phyloP scores from a whole-genome alignment of 306 rosid genomes.

The Trifolium dubium region DNA sequence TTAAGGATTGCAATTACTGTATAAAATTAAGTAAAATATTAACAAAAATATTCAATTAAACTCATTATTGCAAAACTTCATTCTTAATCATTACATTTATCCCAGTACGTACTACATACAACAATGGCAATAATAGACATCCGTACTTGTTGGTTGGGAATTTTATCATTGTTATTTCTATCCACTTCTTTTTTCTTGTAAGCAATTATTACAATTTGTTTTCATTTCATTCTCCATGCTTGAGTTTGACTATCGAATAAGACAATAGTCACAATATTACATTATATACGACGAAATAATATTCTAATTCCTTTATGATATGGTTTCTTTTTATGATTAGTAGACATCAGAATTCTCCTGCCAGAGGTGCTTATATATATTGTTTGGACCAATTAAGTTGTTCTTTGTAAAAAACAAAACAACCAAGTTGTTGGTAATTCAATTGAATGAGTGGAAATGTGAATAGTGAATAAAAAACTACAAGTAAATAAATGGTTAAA shows the following conservation, averaged over 20 bases:
- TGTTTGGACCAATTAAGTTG: background rate
- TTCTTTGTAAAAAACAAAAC: background rate
- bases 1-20: too few relatives aligned
- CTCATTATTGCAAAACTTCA: too few relatives aligned
- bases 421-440: too few relatives aligned
- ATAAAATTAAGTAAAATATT: too few relatives aligned
- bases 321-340: background rate
- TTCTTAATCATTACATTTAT: too few relatives aligned
- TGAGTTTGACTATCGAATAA: slow-evolving; percentile 8
- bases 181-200: background rate
- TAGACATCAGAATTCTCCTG: slow-evolving; percentile 32
- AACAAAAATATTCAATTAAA: too few relatives aligned
- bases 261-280: slow-evolving; percentile 20
- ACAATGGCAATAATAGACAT: background rate
- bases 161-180: background rate
- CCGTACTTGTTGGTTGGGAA: background rate
- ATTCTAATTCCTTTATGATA: background rate
- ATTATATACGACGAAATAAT: background rate
- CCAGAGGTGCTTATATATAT: background rate
- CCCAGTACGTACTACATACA: too few relatives aligned
- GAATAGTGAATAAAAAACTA: background rate
- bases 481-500: background rate
- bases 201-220: background rate
- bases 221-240: background rate
- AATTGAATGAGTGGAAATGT: background rate